These are phyloP conservation scores for Aspergillus sp. DNA, from an alignment of 2,329 filamentous ascomycete genomes.

Conservation along the genomic window DNA sequence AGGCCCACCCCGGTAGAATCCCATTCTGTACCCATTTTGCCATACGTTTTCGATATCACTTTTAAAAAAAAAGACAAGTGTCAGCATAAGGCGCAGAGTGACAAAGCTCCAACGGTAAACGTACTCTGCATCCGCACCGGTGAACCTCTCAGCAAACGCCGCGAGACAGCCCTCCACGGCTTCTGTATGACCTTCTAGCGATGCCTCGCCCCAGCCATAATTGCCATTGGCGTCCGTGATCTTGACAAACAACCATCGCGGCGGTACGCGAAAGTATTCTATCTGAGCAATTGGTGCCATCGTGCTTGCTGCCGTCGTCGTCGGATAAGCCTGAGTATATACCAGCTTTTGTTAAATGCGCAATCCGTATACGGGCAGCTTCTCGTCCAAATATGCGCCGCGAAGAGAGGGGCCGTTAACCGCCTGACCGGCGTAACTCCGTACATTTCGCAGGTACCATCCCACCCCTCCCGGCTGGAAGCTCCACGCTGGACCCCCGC, in stretches of 20 bases:
- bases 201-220: slow-evolving; percentile 73
- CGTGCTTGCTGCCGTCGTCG: neutral
- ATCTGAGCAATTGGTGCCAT: slow-evolving; percentile 67
- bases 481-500: neutral
- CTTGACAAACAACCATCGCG: slow-evolving; percentile 78
- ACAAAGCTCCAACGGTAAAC: slow-evolving; percentile 37
- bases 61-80: slow-evolving; percentile 23
- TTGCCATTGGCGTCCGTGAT: slow-evolving; percentile 67
- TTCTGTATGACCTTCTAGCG: slow-evolving; percentile 71
- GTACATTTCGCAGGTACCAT: neutral
- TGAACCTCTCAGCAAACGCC: slow-evolving; percentile 37
- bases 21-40: slow-evolving; percentile 59
- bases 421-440: neutral
- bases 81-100: slow-evolving; percentile 48
- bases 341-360: neutral
- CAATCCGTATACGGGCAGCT: neutral
- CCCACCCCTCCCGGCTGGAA: neutral
- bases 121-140: slow-evolving; percentile 3
- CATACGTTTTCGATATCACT: slow-evolving; percentile 81
- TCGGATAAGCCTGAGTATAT: too few relatives aligned
- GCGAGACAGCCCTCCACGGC: slow-evolving; percentile 73
- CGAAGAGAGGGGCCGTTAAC: too few relatives aligned
- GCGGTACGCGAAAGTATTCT: slow-evolving; percentile 73
- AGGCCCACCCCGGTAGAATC: slow-evolving; percentile 75
- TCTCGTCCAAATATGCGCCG: too few relatives aligned